Conservation (phyloP, 2,329 filamentous ascomycete genomes). For the Gliomastix tumulicola region DNA sequence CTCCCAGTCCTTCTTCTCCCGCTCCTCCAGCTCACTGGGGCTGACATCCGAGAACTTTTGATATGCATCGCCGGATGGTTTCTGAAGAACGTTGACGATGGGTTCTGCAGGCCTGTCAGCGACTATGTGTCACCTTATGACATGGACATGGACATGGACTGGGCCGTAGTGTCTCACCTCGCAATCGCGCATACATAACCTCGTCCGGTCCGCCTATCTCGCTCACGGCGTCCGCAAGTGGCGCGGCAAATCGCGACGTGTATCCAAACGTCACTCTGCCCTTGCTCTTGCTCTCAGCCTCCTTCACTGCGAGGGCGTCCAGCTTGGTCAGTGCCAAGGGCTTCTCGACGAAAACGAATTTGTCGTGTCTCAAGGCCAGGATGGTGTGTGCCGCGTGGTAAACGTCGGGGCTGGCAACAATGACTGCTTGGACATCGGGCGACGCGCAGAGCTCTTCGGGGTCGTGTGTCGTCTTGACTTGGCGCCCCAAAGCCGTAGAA, state of each 20-base stretch:
- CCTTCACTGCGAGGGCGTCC: constrained; percentile 36
- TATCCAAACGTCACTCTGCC: constrained; percentile 51
- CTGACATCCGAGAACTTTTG: too few species aligned
- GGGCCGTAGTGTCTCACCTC: too few species aligned
- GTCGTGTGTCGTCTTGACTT: constrained; percentile 23
- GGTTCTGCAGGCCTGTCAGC: too few species aligned
- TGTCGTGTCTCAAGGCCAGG: constrained; percentile 43
- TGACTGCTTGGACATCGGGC: constrained; percentile 41
- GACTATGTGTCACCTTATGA: too few species aligned
- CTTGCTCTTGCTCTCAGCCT: constrained; percentile 34
- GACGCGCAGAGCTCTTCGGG: constrained; percentile 32
- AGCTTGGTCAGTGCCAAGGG: constrained; percentile 42
- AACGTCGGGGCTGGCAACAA: constrained; percentile 45
- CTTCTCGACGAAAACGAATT: constrained; percentile 54
- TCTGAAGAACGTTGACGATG: too few species aligned
- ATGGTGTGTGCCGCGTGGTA: constrained; percentile 46
- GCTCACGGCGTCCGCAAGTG: constrained; percentile 43
- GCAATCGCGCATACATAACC: constrained; percentile 47
- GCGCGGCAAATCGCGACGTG: constrained; percentile 52
- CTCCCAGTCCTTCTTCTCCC: too few species aligned
- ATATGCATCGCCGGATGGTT: too few species aligned
- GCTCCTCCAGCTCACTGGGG: too few species aligned
- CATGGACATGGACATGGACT: too few species aligned
- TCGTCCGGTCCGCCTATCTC: constrained; percentile 43
- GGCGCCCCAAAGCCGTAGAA: constrained; percentile 5